These are phyloP conservation scores for Erythrophleum ivorense DNA, from an alignment of 331 rosid species.

Conservation along the genomic window DNA sequence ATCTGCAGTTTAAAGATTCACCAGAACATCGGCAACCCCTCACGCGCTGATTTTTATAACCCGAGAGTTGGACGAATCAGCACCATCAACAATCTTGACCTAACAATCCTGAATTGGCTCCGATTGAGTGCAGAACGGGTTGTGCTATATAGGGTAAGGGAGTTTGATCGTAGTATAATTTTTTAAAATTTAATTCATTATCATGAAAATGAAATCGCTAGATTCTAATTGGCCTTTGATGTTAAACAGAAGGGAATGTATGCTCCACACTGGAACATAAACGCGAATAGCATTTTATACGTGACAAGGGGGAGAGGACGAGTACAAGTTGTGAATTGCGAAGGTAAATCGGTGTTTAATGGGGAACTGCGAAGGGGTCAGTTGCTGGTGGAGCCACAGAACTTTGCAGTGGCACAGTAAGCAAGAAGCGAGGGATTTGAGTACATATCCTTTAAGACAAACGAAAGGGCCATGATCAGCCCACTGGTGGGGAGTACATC, in stretches of 20 bases:
- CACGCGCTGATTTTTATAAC: conserved; percentile 59
- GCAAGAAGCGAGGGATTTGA: conserved; percentile 63
- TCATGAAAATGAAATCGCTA: too few species aligned
- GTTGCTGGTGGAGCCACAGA: conserved; percentile 61
- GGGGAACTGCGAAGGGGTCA: conserved; percentile 54
- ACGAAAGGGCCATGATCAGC: conserved; percentile 49
- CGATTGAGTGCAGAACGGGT: conserved; percentile 68
- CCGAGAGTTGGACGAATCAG: conserved; percentile 69
- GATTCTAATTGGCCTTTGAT: too few species aligned
- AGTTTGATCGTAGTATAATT: not conserved
- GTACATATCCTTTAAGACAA: conserved; percentile 60
- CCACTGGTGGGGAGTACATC: conserved; percentile 60
- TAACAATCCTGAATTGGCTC: conserved; percentile 61
- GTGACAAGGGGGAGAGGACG: conserved; percentile 60
- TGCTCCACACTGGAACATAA: conserved; percentile 61
- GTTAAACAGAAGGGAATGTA: conserved; percentile 55
- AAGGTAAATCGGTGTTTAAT: conserved; percentile 51
- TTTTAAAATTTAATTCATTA: too few species aligned
- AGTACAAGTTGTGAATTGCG: conserved; percentile 54
- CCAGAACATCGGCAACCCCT: conserved; percentile 50
- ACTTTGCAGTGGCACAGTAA: conserved; percentile 47
- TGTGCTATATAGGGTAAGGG: conserved; percentile 54
- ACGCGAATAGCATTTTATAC: conserved; percentile 55
- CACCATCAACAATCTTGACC: conserved; percentile 53
- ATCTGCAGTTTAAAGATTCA: conserved; percentile 55